Conservation (phyloP, 257 asterid genomes). For the Apocynum venetum region DNA sequence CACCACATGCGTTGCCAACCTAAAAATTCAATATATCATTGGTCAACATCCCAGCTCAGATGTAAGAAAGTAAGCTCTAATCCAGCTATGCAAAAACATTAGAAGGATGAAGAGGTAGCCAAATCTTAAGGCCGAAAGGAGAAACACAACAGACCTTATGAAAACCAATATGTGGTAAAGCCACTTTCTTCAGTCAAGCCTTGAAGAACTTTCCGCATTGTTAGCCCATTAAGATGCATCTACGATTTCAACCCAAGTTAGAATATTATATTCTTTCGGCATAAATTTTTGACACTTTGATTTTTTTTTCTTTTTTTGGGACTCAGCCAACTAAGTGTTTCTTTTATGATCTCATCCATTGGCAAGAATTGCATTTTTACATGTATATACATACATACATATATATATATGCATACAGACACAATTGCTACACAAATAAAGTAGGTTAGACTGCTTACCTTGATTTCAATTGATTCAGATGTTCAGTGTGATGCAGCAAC, state of each 20-base stretch:
- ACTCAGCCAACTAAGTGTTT: conserved; percentile 41
- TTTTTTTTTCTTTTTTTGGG: conserved; percentile 35
- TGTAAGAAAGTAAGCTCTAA: conserved; percentile 65
- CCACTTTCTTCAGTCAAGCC: conserved; percentile 80
- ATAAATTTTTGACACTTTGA: conserved; percentile 38
- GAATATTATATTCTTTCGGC: conserved; percentile 57
- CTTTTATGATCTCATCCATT: conserved; percentile 31
- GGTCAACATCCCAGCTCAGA: conserved; percentile 82
- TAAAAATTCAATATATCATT: conserved; percentile 82
- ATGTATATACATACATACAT: neutral
- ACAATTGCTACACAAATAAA: neutral
- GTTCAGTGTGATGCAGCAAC: neutral
- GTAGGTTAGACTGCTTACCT: conserved; percentile 1
- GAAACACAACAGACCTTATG: conserved; percentile 86
- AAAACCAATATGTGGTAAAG: conserved; percentile 67
- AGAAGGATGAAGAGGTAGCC: conserved; percentile 57
- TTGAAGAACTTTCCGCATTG: conserved; percentile 83
- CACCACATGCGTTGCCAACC: conserved; percentile 99
- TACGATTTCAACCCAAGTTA: conserved; percentile 97
- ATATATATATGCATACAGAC: neutral
- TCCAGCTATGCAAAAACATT: conserved; percentile 61
- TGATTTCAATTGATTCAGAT: neutral
- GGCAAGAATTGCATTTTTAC: neutral
- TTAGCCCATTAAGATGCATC: conserved; percentile 97
- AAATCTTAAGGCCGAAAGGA: conserved; percentile 52